Evolutionary conservation across 768 basidiomycete genomes (phyloP), one percentile per base, ranked within the genome.

Genomic region (Cyclocybe cylindracea): DNA sequence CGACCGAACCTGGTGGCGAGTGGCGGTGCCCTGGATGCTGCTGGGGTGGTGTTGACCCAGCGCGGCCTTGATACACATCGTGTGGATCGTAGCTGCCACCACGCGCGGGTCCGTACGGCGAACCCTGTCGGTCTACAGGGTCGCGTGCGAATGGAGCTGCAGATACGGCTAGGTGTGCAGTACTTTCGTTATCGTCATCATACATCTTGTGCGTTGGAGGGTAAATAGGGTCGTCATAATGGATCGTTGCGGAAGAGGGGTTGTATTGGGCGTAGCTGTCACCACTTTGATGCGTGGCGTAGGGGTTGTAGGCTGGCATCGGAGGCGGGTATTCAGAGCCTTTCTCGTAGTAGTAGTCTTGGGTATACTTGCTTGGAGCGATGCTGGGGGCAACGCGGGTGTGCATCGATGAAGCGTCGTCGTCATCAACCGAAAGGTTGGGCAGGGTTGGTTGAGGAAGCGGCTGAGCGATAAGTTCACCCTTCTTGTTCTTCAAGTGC

Each of bases 371-470:
- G 67, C 74, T 84, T 50, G 78, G 78, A 0, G 86, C 75, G 38
- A 77, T 71, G 67, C 74, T 84, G 51, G 78, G 78, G 0, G 86
- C 75, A 38, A 68, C 73, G 14, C 78, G 78, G 7, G 83, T 82
- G 50, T 81, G 78, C 57, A 85, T 73, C 14, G 82, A 79, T 4
- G 85, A 80, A 1, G 72, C 68, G 45, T 83, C 75, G 53, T 87
- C 84, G 58, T 89, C 86, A 56, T 94, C 88, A 41, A 97, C 78
- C n/a, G 84, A 86, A 44, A 99, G 78, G 57, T 90, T 91, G 10
- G 97, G 97, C 33, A 98, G 80, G 7, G 97, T 99, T 1, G 97
- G 97, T 70, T 97, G 94, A 14, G 94, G 92, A 5, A 93, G 78
- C 8, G 86, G 87, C 59, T 86, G 81, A n/a, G 77, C 83, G 49